phyloP scores from a whole-genome alignment of 345 rosid species.

The Salix koriyanagi region DNA sequence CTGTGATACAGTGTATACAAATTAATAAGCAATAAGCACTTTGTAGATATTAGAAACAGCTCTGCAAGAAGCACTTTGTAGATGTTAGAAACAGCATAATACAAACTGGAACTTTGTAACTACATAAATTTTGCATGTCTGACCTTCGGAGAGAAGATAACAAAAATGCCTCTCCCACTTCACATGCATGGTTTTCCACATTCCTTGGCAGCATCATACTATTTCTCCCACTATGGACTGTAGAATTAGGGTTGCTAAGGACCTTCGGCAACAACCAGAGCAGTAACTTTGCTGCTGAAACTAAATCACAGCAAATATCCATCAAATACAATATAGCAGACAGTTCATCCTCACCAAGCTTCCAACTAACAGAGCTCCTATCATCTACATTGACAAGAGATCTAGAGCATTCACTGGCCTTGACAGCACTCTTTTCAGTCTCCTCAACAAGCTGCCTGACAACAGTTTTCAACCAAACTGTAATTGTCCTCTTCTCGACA shows the following conservation, averaged over 20 bases:
- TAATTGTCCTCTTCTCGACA: constrained; percentile 68
- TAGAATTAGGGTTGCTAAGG: constrained; percentile 47
- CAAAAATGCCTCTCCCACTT: constrained; percentile 76
- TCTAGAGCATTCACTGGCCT: constrained; percentile 56
- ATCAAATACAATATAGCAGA: constrained; percentile 66
- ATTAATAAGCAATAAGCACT: background rate
- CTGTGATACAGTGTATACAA: background rate
- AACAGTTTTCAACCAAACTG: constrained; percentile 67
- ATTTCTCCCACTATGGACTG: constrained; percentile 76
- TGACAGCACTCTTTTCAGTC: constrained; percentile 53
- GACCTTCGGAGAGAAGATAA: constrained; percentile 84
- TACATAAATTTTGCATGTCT: constrained; percentile 4
- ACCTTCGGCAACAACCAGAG: constrained; percentile 90
- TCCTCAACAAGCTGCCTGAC: constrained; percentile 82
- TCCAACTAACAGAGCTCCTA: constrained; percentile 59
- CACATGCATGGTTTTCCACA: constrained; percentile 61
- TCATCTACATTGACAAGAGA: constrained; percentile 58
- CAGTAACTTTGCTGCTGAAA: constrained; percentile 68
- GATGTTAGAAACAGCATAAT: background rate
- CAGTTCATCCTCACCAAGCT: constrained; percentile 85
- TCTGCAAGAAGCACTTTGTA: background rate
- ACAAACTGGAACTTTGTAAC: background rate
- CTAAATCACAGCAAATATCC: constrained; percentile 72
- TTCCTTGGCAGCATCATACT: constrained; percentile 49
- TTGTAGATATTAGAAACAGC: background rate